Evolutionary conservation across 1,284 basidiomycete species (phyloP).

Genomic region (Trichosporon ovoides): DNA sequence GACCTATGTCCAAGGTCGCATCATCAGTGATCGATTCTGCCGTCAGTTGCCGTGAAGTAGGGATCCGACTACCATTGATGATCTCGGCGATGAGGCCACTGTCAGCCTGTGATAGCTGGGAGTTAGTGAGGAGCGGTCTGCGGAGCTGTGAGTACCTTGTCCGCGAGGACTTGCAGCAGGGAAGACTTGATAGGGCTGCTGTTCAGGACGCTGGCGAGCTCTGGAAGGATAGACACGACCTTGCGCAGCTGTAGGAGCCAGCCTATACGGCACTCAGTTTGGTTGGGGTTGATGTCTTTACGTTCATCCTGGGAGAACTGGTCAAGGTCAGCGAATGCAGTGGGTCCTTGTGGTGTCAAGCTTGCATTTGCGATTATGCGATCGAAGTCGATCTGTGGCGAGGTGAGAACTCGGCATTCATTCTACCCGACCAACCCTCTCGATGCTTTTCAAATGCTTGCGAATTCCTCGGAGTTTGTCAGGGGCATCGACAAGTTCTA

Average conservation of each 20-base stretch:
- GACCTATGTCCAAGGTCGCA: slow-evolving; percentile 10
- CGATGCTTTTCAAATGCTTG: slow-evolving; percentile 63
- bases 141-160: not conserved
- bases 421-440: slow-evolving; percentile 47
- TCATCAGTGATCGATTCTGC: slow-evolving; percentile 28
- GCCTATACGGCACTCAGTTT: slow-evolving; percentile 25
- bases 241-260: slow-evolving; percentile 28
- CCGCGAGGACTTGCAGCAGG: not conserved
- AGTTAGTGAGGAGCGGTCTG: not conserved
- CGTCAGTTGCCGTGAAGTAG: not conserved
- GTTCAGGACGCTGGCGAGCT: slow-evolving; percentile 12
- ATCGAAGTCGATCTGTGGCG: slow-evolving; percentile 68
- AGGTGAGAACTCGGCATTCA: not conserved
- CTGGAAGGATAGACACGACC: slow-evolving; percentile 16
- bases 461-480: slow-evolving; percentile 65
- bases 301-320: slow-evolving; percentile 18
- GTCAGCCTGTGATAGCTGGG: not conserved
- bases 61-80: not conserved
- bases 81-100: not conserved
- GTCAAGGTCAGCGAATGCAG: not conserved
- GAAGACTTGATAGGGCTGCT: not conserved
- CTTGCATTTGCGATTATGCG: slow-evolving; percentile 70
- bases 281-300: slow-evolving; percentile 6
- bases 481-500: slow-evolving; percentile 70
- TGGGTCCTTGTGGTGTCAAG: not conserved